Evolutionary conservation across 2,329 filamentous ascomycete genomes (phyloP), one percentile per base, ranked within the genome.

Genomic region (Sphaceloma murrayae): DNA sequence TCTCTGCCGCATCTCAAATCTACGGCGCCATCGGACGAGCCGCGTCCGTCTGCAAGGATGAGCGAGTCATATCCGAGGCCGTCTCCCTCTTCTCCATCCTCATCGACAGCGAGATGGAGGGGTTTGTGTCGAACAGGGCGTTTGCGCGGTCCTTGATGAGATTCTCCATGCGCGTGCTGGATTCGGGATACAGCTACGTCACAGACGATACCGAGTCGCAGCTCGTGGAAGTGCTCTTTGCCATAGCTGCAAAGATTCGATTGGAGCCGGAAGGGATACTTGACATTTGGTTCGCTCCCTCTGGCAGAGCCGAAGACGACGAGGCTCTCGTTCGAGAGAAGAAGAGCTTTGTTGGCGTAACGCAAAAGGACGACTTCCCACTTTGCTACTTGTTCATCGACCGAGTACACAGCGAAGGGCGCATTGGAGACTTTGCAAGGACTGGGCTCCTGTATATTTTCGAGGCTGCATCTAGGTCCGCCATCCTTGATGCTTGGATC

Each of bases 361-460:
- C 85, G 4, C 83, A 93, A 58, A 72, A 87, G 60, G 84, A 87
- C 52, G 89, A 96, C 57, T 98, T 98, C 53, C 91, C 91, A 0
- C 67, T 98, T 1, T 96, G 95, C 65, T 96, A 96, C 60, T 75
- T 96, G 30, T 70, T 98, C 52, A 85, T 98, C 59, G 88, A 98
- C 60, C 94, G 94, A 59, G 93, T 98, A 43, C 89, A 98, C 58
- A 83, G 94, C 53, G 89, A 95, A 59, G 91, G 91, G 31, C 81
- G 89, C 46, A 83, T 93, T 13, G 91, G 91, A 9, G 91, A 98
- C 62, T 98, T 98, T 68, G 89, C 91, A 2, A 74, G 91, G 46
- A 98, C 91, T 0, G 91, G 91, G 0, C 63, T 98, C 49, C 72
- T 98, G 5, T 98, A 98, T 64, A 85, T 98, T 48, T 94, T 96